These are phyloP conservation scores for Bruguiera hainesii DNA, from an alignment of 441 rosid genomes.

Conservation along the genomic window DNA sequence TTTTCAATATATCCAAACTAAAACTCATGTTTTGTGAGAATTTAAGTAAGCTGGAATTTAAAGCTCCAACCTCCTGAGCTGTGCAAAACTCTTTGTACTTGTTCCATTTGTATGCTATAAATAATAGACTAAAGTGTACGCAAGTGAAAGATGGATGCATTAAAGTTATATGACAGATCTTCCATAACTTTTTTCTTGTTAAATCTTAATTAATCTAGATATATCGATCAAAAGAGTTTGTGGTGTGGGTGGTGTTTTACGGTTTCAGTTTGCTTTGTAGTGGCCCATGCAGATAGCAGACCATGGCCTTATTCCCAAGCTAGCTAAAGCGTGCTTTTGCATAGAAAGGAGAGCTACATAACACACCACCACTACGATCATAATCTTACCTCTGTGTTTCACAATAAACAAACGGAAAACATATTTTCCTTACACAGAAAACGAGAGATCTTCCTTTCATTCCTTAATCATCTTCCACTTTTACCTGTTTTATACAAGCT, in stretches of 20 bases:
- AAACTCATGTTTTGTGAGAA: too few relatives aligned
- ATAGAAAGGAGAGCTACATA: constrained; percentile 65
- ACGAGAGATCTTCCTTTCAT: constrained; percentile 75
- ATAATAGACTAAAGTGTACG: too few relatives aligned
- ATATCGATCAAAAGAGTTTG: neutral
- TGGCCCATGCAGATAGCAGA: constrained; percentile 20
- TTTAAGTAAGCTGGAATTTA: too few relatives aligned
- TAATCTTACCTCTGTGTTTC: constrained; percentile 32
- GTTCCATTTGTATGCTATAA: too few relatives aligned
- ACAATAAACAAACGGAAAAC: constrained; percentile 22
- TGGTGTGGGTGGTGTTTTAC: neutral
- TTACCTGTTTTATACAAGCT: constrained; percentile 28
- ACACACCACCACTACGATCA: constrained; percentile 15
- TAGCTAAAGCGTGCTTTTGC: constrained; percentile 49
- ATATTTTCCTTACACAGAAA: constrained; percentile 35
- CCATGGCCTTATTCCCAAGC: constrained; percentile 23
- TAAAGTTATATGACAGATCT: too few relatives aligned
- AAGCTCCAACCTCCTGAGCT: too few relatives aligned
- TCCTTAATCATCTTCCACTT: constrained; percentile 68
- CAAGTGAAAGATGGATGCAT: too few relatives aligned
- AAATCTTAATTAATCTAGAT: neutral
- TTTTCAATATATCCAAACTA: too few relatives aligned
- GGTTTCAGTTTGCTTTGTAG: constrained; percentile 11
- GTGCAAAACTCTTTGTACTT: too few relatives aligned
- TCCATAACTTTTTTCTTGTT: too few relatives aligned